Evolutionary conservation across 768 basidiomycete genomes (phyloP), one percentile per base, ranked within the genome.

Genomic region (Cystofilobasidium ferigula): DNA sequence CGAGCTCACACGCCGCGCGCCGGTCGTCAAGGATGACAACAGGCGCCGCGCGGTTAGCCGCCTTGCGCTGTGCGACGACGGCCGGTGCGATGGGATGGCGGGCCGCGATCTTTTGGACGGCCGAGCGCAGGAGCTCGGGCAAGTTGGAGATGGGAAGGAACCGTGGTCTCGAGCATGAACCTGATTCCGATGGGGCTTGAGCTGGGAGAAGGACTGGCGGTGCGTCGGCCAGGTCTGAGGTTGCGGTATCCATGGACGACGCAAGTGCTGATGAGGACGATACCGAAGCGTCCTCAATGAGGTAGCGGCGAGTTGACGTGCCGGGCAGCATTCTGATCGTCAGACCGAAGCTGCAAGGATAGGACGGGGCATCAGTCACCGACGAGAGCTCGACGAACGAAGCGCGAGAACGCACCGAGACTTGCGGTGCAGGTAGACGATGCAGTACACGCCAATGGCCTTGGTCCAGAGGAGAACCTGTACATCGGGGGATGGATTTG

Each of bases 401-500:
- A 14, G 22, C 22, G 34, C 32, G 7, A 22, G 16, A 36, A 67
- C 66, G 34, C 22, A 67, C 61, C 61, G 53, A 32, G 20, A 34
- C 12, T 35, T 22, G 34, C 51, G 57, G 7, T 45, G 34, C 45
- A 63, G 56, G 53, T 58, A 68, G 5, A 68, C 47, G 34, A 68
- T 59, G 45, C 56, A 63, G 67, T 62, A 68, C 34, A 30, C 38
- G 32, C 61, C 62, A 12, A 68, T 48, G 3, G 61, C 38, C 43
- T 57, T 47, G 14, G 67, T 61, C 67, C 67, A 68, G 13, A 61
- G 24, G 28, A 43, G 56, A 36, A 57, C 30, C 38, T 26, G 35
- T 14, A 67, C 16, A 22, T 32, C 58, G 5, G 8, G 9, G 3
- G 14, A 26, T 14, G 51, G 4, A 13, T 16, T 18, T 6, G 12